Evolutionary conservation across 1,139 yeast genomes (phyloP), one percentile per base, ranked within the genome.

Genomic region (Candida sanyaensis): DNA sequence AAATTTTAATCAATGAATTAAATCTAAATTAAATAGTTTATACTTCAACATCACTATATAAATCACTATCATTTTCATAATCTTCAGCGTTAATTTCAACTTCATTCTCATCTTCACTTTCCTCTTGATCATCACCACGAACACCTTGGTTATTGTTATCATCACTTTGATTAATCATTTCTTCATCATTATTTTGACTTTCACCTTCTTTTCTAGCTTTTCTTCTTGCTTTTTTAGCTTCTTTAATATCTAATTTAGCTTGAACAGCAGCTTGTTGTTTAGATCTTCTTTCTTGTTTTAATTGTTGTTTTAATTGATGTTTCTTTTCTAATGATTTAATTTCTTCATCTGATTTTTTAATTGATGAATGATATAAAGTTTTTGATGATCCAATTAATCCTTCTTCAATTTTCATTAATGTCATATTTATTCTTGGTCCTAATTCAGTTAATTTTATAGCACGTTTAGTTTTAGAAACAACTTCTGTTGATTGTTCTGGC

Each of bases 401-500:
- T 64, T 93, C 98, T 68, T 93, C 98, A 50, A 95, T 88, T 71
- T 95, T 95, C 48, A 87, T 73, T 52, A 93, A 74, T 44, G 83
- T 73, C 68, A 95, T 74, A 56, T 81, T 83, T 66, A 95, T 69
- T 56, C 99, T 79, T 33, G 99, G 99, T 0, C 99, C 99, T 48
- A 92, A 73, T 68, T 95, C 99, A 1, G 93, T 88, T 50, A 95
- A 76, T 64, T 91, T 91, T 57, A 95, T 89, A 1, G 99, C 99
- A 59, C 89, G 83, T 71, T 91, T 91, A 54, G 84, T 82, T 7
- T 45, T 42, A 2, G 42, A 26, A n/a, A 42, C 47, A 7, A 13
- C 36, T 2, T 46, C 49, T 54, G 52, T 12, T 37, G 29, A 17
- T 9, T 32, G 44, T 37, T 34, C 30, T 24, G 33, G 37, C 29